These are phyloP conservation scores for Mortierella polycephala DNA, from an alignment of 371 early-diverging fungal species.

Conservation along the genomic window DNA sequence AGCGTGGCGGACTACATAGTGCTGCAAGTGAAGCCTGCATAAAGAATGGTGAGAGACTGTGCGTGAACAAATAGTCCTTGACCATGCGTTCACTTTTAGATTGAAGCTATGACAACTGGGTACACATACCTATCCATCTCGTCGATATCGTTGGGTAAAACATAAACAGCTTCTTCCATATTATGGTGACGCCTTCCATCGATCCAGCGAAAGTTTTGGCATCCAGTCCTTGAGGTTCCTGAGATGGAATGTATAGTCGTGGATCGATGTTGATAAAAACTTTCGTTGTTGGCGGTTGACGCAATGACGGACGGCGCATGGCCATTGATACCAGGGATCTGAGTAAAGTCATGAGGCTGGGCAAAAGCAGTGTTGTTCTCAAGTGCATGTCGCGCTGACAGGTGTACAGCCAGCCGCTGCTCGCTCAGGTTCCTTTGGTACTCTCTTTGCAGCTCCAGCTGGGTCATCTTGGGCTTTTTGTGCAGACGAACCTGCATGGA, in stretches of 20 bases:
- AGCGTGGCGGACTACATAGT: constrained; percentile 50
- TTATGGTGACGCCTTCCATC: constrained; percentile 64
- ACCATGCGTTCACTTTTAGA: too few relatives aligned
- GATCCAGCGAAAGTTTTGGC: constrained; percentile 54
- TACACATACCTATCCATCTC: constrained; percentile 52
- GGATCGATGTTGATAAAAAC: constrained; percentile 48
- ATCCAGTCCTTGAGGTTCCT: constrained; percentile 3
- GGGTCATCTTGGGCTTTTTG: constrained; percentile 44
- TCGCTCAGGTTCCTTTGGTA: constrained; percentile 49
- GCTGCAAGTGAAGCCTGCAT: constrained; percentile 50
- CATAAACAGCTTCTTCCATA: constrained; percentile 56
- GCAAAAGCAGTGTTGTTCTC: constrained; percentile 28
- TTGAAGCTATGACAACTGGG: too few relatives aligned
- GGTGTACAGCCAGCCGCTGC: constrained; percentile 40
- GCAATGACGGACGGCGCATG: constrained; percentile 45
- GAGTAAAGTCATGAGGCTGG: constrained; percentile 26
- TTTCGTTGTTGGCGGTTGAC: constrained; percentile 50
- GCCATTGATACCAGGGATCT: constrained; percentile 48
- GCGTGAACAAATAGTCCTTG: neutral
- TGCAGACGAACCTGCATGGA: constrained; percentile 33
- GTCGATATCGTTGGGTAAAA: constrained; percentile 65
- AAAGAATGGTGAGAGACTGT: neutral
- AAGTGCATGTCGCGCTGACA: constrained; percentile 37
- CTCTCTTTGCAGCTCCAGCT: constrained; percentile 48
- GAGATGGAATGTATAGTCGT: constrained; percentile 21